phyloP scores from a whole-genome alignment of 73 alveolate species.

The Durusdinium trenchii region DNA sequence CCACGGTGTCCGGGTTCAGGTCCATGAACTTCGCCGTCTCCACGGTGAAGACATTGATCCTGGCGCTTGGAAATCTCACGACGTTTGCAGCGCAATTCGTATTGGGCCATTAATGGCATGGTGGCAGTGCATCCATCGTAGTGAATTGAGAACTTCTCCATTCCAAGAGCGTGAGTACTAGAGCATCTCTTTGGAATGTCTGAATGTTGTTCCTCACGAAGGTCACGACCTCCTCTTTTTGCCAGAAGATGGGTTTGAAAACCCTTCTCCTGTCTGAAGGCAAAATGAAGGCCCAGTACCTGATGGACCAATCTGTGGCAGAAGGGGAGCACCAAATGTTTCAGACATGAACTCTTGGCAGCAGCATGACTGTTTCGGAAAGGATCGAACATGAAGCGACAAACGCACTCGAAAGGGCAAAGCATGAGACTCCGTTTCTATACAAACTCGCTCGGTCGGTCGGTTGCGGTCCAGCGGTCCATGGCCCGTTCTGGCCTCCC shows the following conservation, averaged over 20 bases:
- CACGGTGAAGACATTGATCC: slow-evolving; percentile 51
- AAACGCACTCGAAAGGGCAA: too few species aligned
- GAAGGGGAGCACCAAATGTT: too few species aligned
- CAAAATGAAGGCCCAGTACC: slow-evolving; percentile 85
- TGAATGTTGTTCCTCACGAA: not conserved
- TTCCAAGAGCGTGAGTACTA: not conserved
- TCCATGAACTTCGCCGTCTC: slow-evolving; percentile 86
- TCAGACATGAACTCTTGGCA: too few species aligned
- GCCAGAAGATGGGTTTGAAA: not conserved
- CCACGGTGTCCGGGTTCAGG: slow-evolving; percentile 73
- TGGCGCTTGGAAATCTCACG: not conserved
- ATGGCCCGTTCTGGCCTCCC: not conserved
- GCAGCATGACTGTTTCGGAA: not conserved
- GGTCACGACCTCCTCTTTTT: not conserved
- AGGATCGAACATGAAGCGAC: too few species aligned
- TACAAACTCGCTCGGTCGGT: too few species aligned
- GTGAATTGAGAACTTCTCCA: too few species aligned
- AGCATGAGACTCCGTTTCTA: too few species aligned
- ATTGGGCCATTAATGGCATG: too few species aligned
- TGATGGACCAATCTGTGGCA: not conserved
- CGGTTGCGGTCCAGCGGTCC: too few species aligned
- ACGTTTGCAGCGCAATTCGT: not conserved
- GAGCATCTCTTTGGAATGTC: not conserved
- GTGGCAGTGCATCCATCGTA: too few species aligned
- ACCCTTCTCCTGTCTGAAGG: slow-evolving; percentile 28